These are phyloP conservation scores for Pseudocercospora eumusae DNA, from an alignment of 2,329 filamentous ascomycete genomes.

Conservation along the genomic window DNA sequence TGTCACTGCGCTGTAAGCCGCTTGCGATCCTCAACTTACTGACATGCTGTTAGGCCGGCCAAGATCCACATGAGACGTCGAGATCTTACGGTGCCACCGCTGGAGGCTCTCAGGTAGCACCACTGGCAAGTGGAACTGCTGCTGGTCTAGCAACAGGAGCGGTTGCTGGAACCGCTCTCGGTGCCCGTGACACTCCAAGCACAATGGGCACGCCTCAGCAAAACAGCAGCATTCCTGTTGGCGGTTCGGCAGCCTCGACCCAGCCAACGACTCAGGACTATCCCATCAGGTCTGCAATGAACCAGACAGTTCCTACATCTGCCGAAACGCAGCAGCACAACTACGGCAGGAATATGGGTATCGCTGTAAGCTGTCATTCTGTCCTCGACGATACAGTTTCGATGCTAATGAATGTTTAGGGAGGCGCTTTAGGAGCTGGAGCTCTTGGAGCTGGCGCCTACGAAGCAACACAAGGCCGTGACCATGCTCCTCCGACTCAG, in stretches of 20 bases:
- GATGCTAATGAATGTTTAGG: constrained; percentile 10
- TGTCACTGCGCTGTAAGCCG: neutral
- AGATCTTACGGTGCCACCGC: neutral
- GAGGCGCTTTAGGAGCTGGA: constrained; percentile 34
- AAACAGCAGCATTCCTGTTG: constrained; percentile 1
- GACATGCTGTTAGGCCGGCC: constrained; percentile 11
- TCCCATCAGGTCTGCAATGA: neutral
- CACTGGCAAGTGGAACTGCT: constrained; percentile 6
- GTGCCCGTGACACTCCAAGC: neutral
- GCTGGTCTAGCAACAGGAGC: neutral
- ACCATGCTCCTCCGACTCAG: neutral
- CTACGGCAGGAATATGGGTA: constrained; percentile 38
- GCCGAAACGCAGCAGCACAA: constrained; percentile 24
- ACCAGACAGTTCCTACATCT: constrained; percentile 2
- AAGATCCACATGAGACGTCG: constrained; percentile 16
- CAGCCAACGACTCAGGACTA: constrained; percentile 8
- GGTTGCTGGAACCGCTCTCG: neutral
- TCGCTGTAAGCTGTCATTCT: constrained; percentile 21
- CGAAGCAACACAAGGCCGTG: neutral
- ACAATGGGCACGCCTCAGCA: constrained; percentile 3
- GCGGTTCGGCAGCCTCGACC: neutral
- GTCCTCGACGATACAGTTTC: neutral
- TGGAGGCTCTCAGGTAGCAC: neutral
- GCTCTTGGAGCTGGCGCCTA: constrained; percentile 11
- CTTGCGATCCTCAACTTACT: neutral